Percentiles rank a stretch among this genome's conserved stretches.
Evolutionary conservation across 2,329 filamentous ascomycete genomes (phyloP).

Genomic region (Claviceps monticola): DNA sequence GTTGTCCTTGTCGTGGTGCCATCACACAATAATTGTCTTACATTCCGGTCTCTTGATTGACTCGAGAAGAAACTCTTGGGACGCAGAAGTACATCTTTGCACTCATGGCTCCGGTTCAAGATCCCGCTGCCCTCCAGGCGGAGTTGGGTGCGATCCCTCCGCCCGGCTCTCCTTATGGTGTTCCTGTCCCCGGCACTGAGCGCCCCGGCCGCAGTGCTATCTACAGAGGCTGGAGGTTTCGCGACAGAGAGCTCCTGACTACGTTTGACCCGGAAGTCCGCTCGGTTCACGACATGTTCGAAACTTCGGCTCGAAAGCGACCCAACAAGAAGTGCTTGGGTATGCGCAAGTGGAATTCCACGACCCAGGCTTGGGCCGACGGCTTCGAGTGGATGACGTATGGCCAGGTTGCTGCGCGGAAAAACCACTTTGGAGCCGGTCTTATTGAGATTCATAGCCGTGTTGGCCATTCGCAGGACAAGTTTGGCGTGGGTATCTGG

Average conservation of each 20-base stretch:
- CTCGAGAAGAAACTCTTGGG: constrained; percentile 2
- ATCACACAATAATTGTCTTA: neutral
- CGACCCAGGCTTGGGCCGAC: constrained; percentile 56
- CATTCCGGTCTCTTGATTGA: neutral
- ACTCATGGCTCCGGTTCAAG: constrained; percentile 19
- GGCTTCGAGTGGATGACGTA: constrained; percentile 79
- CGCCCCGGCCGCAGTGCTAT: constrained; percentile 57
- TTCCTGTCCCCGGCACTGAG: constrained; percentile 63
- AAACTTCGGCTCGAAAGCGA: constrained; percentile 46
- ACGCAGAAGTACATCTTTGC: neutral
- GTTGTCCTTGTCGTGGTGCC: too few species aligned
- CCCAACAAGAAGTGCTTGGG: constrained; percentile 66
- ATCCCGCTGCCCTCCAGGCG: constrained; percentile 27
- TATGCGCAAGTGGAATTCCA: constrained; percentile 62
- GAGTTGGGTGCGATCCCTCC: constrained; percentile 51
- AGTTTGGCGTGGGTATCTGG: constrained; percentile 72
- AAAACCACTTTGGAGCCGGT: constrained; percentile 75
- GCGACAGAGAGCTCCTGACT: constrained; percentile 55
- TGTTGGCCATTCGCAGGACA: constrained; percentile 45
- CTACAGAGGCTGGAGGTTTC: constrained; percentile 73
- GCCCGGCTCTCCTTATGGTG: constrained; percentile 62
- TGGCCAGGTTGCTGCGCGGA: constrained; percentile 59
- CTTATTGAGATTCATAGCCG: constrained; percentile 69
- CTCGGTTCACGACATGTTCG: constrained; percentile 73
- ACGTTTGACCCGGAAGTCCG: constrained; percentile 56